Evolutionary conservation across 1,139 yeast genomes (phyloP), one percentile per base, ranked within the genome.

Genomic region (Kodamaea arcana): DNA sequence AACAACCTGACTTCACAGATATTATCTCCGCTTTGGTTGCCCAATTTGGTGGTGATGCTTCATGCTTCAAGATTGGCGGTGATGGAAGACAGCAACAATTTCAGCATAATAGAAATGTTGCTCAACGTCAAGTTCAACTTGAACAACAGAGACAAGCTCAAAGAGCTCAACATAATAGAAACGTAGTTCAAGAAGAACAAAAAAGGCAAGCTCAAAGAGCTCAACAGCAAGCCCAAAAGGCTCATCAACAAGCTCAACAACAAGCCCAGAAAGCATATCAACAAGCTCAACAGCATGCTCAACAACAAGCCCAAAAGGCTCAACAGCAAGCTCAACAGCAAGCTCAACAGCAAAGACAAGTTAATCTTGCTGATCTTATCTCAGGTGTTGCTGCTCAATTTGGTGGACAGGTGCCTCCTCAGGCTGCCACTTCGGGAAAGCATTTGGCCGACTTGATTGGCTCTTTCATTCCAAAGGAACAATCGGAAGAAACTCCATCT

Each of bases 391-490:
- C 27, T n/a, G 18, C 28, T 11, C 33, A 24, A n/a, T 16, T 30
- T 15, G 22, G 23, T n/a, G 33, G 27, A n/a, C n/a, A n/a, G n/a
- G n/a, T n/a, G n/a, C n/a, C n/a, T n/a, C n/a, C n/a, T n/a, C 28
- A 25, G 14, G 12, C 14, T 13, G 23, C 6, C 12, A 22, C 13
- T 27, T 18, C 18, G n/a, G 17, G 9, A 14, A 27, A 32, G 9
- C 30, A 30, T 12, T 27, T 32, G 18, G 30, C 21, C 15, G 30
- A 27, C 18, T 30, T 24, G 27, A 24, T 35, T 16, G 27, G 21
- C 18, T 25, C 33, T 3, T 35, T 35, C 16, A 20, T 29, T 28
- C 37, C 37, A 20, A 29, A 20, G n/a, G 25, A n/a, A 13, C 22
- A 13, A 17, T 16, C 20, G 7, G 12, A 20, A 33, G 21, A 20